Evolutionary conservation across 2,329 filamentous ascomycete genomes (phyloP).

Genomic region (Didymosphaeria variabile): DNA sequence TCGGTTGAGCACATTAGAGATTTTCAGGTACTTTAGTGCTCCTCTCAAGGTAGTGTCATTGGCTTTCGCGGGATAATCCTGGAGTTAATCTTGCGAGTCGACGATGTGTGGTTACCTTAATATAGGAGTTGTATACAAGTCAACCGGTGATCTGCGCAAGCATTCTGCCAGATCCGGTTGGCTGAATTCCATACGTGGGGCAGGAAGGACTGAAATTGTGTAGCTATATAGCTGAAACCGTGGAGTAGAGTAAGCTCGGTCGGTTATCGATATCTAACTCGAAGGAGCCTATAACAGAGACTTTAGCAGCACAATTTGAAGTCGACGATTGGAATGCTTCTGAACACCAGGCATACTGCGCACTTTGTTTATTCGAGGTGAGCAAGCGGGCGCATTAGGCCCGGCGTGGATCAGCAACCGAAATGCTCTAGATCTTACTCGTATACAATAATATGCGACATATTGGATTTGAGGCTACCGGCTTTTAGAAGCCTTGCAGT

Average conservation of each 20-base stretch:
- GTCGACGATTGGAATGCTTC: not conserved
- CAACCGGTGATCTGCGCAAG: constrained; percentile 25
- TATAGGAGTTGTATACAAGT: constrained; percentile 24
- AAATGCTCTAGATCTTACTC: not conserved
- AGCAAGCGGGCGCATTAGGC: not conserved
- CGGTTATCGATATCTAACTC: constrained; percentile 8
- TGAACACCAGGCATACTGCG: not conserved
- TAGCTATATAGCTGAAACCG: constrained; percentile 39
- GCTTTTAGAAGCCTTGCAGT: constrained; percentile 6
- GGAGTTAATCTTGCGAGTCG: constrained; percentile 22
- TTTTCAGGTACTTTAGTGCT: constrained; percentile 21
- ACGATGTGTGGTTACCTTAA: constrained; percentile 26
- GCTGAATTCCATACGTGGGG: constrained; percentile 22
- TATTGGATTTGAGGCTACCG: constrained; percentile 10
- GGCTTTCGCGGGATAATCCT: constrained; percentile 16
- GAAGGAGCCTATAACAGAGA: not conserved
- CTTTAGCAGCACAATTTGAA: not conserved
- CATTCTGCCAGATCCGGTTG: constrained; percentile 25
- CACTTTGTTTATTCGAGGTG: not conserved
- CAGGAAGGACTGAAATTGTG: constrained; percentile 25
- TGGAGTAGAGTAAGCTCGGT: constrained; percentile 25
- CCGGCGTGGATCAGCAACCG: not conserved
- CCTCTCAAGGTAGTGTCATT: constrained; percentile 12
- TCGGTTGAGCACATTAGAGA: constrained; percentile 20
- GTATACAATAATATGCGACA: constrained; percentile 9